Base-by-base conservation (phyloP, 306 rosid species). In the Trichosanthes truncata region DNA sequence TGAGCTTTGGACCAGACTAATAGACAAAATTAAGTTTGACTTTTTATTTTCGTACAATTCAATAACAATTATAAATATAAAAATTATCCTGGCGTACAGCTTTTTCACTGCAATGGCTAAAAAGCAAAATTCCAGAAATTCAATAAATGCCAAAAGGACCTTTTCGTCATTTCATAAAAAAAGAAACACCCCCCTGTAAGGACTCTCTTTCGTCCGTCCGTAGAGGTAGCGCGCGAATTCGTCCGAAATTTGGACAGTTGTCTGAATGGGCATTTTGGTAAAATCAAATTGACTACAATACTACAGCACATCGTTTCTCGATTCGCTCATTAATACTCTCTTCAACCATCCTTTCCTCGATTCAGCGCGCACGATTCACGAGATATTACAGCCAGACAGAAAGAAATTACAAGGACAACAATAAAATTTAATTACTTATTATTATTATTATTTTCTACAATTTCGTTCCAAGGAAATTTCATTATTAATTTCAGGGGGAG, bases 281-380 rank as follows among this genome's bases (percentile, higher is more conserved):
- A 71, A 43, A 43, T 40, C 17, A 36, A 7, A 23, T 17, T 9
- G 5, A 83, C 40, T 36, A 36, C 78, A 46, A 79, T 59, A 46
- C 40, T 38, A 25, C 84, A 57, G 78, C 80, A 74, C 85, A 80
- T 82, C 80, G 78, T 52, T 62, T 74, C 60, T 74, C 76, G 82
- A 84, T 81, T 81, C 81, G 46, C 36, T 68, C 78, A 78, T 81
- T 69, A 51, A 74, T 81, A 43, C 80, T 26, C 35, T 36, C 82
- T 77, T 36, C 82, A 40, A 75, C 85, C 83, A 67, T 41, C 80
- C 85, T 62, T 49, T 31, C 80, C 85, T 71, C 74, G 67, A 68
- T 52, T 43, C 80, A 73, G 59, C 84, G 6, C 25, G 79, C 83
- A 11, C 86, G 88, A 74, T 46, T 78, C n/a, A 23, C 78, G 84